phyloP scores from a whole-genome alignment of 495 filamentous ascomycete genomes.

The Cenococcum geophilum region DNA sequence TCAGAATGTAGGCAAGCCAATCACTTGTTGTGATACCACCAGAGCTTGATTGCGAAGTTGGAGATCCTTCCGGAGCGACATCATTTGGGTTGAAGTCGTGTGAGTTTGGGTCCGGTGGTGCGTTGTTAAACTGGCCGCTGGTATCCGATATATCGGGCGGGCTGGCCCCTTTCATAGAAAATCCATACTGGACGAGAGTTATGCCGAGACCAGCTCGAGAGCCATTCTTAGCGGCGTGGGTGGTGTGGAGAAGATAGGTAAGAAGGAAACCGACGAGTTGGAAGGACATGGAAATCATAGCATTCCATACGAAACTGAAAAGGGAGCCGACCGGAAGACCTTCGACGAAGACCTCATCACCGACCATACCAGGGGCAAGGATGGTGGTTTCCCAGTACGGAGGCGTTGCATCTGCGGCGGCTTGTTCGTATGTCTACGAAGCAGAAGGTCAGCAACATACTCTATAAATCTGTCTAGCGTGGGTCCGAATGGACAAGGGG shows the following conservation, averaged over 20 bases:
- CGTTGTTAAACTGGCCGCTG: slow-evolving; percentile 45
- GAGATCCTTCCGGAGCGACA: slow-evolving; percentile 43
- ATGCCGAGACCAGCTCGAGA: slow-evolving; percentile 91
- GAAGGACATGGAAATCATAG: slow-evolving; percentile 98
- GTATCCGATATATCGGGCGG: slow-evolving; percentile 25
- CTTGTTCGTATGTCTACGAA: slow-evolving; percentile 89
- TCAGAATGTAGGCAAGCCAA: slow-evolving; percentile 86
- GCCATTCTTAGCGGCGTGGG: slow-evolving; percentile 95
- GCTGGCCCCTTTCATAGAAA: slow-evolving; percentile 68
- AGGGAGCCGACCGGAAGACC: slow-evolving; percentile 92
- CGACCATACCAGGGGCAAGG: slow-evolving; percentile 75
- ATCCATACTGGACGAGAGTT: slow-evolving; percentile 93
- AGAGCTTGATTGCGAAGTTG: slow-evolving; percentile 31
- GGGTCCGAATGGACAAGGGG: slow-evolving; percentile 3
- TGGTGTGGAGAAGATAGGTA: slow-evolving; percentile 95
- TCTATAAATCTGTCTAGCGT: slow-evolving; percentile 25
- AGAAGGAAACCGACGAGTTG: slow-evolving; percentile 94
- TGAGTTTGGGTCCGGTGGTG: slow-evolving; percentile 78
- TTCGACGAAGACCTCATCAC: slow-evolving; percentile 93
- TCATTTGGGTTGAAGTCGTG: slow-evolving; percentile 78
- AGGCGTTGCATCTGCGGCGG: slow-evolving; percentile 89
- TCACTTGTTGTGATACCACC: slow-evolving; percentile 62
- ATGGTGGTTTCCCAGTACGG: slow-evolving; percentile 99
- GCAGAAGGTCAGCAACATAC: neutral
- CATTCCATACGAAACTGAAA: slow-evolving; percentile 97